phyloP scores from a whole-genome alignment of 345 rosid species.

The Raphanus raphanistrum region DNA sequence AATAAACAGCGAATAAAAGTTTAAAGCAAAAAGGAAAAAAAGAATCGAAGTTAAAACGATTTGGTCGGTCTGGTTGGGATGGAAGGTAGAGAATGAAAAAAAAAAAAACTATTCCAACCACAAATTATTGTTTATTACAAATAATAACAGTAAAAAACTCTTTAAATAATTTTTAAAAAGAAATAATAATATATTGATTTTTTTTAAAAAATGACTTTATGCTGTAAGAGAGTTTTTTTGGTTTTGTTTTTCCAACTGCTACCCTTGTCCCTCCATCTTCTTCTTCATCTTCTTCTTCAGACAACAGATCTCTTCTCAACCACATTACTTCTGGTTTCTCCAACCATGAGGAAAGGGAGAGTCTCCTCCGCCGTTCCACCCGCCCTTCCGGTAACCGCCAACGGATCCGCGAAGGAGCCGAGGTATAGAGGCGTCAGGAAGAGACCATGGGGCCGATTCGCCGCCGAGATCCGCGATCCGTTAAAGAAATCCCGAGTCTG shows the following conservation, averaged over 20 bases:
- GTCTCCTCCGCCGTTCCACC: slow-evolving; percentile 42
- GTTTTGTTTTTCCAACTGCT: not conserved
- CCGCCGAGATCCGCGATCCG: slow-evolving; percentile 97
- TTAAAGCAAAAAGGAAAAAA: slow-evolving; percentile 23
- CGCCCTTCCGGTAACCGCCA: slow-evolving; percentile 32
- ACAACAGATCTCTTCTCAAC: slow-evolving; percentile 38
- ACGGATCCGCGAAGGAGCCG: slow-evolving; percentile 54
- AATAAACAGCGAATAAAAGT: slow-evolving; percentile 25
- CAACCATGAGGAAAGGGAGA: slow-evolving; percentile 64
- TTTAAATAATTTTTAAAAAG: not conserved
- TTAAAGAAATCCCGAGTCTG: slow-evolving; percentile 80
- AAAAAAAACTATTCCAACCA: slow-evolving; percentile 35
- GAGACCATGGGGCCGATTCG: slow-evolving; percentile 90
- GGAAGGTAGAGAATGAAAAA: slow-evolving; percentile 19
- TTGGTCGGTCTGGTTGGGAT: slow-evolving; percentile 39
- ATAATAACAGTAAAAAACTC: not conserved
- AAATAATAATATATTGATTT: not conserved
- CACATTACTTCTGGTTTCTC: slow-evolving; percentile 29
- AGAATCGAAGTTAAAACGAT: slow-evolving; percentile 29
- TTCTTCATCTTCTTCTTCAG: slow-evolving; percentile 16
- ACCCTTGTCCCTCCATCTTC: slow-evolving; percentile 28
- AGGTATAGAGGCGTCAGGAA: slow-evolving; percentile 89
- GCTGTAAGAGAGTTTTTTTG: slow-evolving; percentile 18
- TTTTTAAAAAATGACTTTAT: slow-evolving; percentile 3
- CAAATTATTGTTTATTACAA: slow-evolving; percentile 17